A percentile compares a stretch with the other conserved stretches of the same genome.
phyloP scores from a whole-genome alignment of 169 alveolate species.

The Eimeria brunetti region DNA sequence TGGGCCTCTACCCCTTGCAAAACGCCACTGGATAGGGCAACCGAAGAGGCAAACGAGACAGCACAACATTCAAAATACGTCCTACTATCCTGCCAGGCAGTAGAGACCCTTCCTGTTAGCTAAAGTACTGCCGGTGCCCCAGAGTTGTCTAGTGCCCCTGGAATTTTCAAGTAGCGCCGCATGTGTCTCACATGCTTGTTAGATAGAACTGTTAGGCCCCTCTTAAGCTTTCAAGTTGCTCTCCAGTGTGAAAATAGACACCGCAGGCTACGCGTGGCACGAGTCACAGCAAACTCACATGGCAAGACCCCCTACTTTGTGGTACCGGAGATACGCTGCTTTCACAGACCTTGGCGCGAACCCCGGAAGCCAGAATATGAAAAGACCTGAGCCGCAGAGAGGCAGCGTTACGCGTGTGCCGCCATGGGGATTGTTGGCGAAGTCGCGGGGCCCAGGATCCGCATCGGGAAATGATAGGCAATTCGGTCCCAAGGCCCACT shows the following conservation, averaged over 20 bases:
- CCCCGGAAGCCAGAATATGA: constrained; percentile 65
- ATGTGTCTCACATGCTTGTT: background rate
- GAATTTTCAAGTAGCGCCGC: background rate
- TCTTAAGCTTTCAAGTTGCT: background rate
- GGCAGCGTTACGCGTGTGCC: background rate
- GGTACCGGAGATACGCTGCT: constrained; percentile 48
- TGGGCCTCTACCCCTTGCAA: background rate
- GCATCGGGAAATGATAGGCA: background rate
- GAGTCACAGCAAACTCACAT: background rate
- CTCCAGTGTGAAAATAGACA: background rate
- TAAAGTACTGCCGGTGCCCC: background rate
- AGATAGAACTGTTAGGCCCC: background rate
- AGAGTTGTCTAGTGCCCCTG: background rate
- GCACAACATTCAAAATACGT: background rate
- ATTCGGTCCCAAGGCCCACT: background rate
- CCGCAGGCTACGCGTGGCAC: background rate
- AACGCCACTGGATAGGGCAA: background rate
- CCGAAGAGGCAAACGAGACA: background rate
- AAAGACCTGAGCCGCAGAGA: constrained; percentile 8
- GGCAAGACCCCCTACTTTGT: constrained; percentile 64
- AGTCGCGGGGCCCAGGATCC: background rate
- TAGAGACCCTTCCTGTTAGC: background rate
- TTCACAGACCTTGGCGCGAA: constrained; percentile 43
- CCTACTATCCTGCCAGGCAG: background rate
- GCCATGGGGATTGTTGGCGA: background rate